Base-by-base conservation (phyloP, 2,329 filamentous ascomycete species). In the Aureobasidium vineae region DNA sequence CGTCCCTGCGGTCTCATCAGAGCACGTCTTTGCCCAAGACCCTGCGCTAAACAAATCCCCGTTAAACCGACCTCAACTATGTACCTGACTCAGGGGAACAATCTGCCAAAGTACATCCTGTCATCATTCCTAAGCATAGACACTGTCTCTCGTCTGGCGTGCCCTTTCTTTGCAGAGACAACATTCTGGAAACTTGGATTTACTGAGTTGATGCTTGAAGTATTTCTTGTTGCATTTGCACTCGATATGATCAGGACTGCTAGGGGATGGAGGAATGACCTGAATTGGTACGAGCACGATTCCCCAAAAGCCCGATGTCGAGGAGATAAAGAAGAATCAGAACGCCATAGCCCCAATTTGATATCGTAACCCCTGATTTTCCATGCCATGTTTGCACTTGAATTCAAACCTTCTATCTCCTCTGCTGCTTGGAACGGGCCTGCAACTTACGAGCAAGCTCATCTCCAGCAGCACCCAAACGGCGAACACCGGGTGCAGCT, bases 401-500 rank as follows among this genome's bases (percentile, higher is more conserved):
- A 21, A 23, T 23, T 50, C 16, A 11, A 28, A 7, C 26, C 21
- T n/a, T 47, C 28, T 31, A 59, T 61, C 57, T 61, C n/a, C 57
- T 61, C 21, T 61, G 26, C 28, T 49, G 49, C 43, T 49, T 61
- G 28, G 41, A 16, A 31, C 68, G 67, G 40, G 50, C 59, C 56
- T 69, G 67, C 47, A 69, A 57, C 63, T 64, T 67, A 49, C 75
- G 82, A 70, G 80, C 73, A 13, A 73, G 69, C 59, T 75, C 74
- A 56, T 75, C 73, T 13, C 72, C 72, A 64, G 70, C 71, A 47
- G 70, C 69, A 2, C 74, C 73, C 64, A 71, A 65, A 57, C 71
- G 72, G 28, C 72, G 66, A 47, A 65, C 66, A 36, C 72, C 70
- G 16, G 71, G 71, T 45, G 70, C 70, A 49, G 70, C 72, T 67